Base-by-base conservation (phyloP, 2,329 filamentous ascomycete genomes). In the Drechslerella dactyloides region DNA sequence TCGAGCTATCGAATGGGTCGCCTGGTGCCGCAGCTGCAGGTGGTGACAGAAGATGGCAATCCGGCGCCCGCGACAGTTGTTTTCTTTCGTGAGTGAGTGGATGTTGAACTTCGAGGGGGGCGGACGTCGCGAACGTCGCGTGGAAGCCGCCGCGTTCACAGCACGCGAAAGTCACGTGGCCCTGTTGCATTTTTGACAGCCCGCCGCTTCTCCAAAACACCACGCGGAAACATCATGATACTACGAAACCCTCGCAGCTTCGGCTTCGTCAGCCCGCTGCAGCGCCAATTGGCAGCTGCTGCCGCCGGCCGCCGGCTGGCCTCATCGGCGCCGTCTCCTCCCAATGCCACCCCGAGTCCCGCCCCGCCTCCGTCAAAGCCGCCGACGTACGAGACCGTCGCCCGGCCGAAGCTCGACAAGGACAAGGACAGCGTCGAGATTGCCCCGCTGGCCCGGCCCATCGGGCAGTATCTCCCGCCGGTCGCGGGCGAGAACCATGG, bases 401-500 rank as follows among this genome's bases (percentile, higher is more conserved):
- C 57, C 13, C 44, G 23, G 55, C 59, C 75, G n/a, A 74, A 60
- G 24, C 40, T 57, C 61, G 7, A 55, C 1, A 30, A 37, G 15
- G 27, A 55, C 10, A 51, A 52, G 15, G 21, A 52, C 48, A 69
- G 27, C 52, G 35, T 48, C 21, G 48, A 57, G 24, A 23, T 61
- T 24, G 23, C 13, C 4, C 84, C 84, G 17, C 81, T 90, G 46
- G 80, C 83, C 42, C 87, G 91, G 40, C 93, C 94, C 13, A 93
- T 99, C 75, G 94, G 94, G 73, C 86, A 96, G 80, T 83, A 84
- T 10, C 81, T 85, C 40, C 89, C 92, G 1, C 94, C 94, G 0
- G 81, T 83, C 66, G 81, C 86, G 11, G 91, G 91, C 69, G 88
- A 97, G 79, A 97, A 97, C 80, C 89, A 87, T 1, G 92, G 92